Conservation (phyloP, 2,329 filamentous ascomycete genomes). For the Exophiala lecanii-corni region DNA sequence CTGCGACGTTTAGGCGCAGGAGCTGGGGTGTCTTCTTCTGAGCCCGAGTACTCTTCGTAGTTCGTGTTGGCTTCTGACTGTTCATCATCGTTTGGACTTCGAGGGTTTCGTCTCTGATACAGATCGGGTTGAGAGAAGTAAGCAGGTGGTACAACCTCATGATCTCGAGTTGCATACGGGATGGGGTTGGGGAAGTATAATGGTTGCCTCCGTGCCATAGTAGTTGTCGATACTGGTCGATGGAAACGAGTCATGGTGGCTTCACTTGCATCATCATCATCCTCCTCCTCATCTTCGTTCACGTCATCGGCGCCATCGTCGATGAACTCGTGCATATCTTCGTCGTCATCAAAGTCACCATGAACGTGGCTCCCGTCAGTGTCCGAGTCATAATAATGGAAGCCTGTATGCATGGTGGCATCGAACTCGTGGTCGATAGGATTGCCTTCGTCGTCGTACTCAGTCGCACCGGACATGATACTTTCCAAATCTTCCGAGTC, state of each 20-base stretch:
- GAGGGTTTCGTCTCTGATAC: no score
- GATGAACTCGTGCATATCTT: not conserved
- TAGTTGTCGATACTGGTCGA: not conserved
- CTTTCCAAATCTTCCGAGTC: slow-evolving; percentile 8
- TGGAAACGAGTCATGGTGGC: slow-evolving; percentile 11
- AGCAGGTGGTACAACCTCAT: not conserved
- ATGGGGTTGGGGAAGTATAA: not conserved
- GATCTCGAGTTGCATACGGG: not conserved
- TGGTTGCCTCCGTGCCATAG: not conserved
- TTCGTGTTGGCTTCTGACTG: slow-evolving; percentile 3
- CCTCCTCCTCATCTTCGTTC: slow-evolving; percentile 13
- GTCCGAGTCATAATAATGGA: slow-evolving; percentile 2
- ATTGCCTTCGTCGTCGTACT: slow-evolving; percentile 20
- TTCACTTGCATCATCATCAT: slow-evolving; percentile 15
- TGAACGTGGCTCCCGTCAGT: slow-evolving; percentile 6
- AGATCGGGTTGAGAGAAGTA: not conserved
- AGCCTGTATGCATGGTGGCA: slow-evolving; percentile 3
- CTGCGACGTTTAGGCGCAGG: not conserved
- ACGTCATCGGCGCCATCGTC: slow-evolving; percentile 9
- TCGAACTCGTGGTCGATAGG: slow-evolving; percentile 16
- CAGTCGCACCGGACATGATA: slow-evolving; percentile 6
- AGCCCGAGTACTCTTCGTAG: slow-evolving; percentile 3
- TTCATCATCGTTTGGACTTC: slow-evolving; percentile 1
- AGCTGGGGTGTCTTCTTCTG: slow-evolving; percentile 2
- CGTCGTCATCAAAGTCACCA: slow-evolving; percentile 16